Conservation (phyloP, 2,329 filamentous ascomycete genomes). For the Akanthomyces muscarius region DNA sequence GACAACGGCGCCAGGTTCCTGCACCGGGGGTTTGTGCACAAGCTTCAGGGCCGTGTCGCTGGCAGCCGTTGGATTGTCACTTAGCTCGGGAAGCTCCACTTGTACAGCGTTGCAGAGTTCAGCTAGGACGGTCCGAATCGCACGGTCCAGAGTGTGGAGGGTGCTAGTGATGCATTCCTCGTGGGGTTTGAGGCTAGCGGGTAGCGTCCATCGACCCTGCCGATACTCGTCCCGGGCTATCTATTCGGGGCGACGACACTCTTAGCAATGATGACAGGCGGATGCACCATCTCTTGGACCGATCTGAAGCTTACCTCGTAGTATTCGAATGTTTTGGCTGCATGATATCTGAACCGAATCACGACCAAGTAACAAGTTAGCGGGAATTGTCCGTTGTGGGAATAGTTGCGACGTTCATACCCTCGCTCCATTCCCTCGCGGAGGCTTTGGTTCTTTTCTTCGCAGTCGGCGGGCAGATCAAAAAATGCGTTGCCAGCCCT, state of each 20-base stretch:
- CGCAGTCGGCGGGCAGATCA: not conserved
- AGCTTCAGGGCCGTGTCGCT: slow-evolving; percentile 15
- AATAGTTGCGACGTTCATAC: not conserved
- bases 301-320: not conserved
- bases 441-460: slow-evolving; percentile 13
- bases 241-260: not conserved
- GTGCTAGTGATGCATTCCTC: not conserved
- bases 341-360: slow-evolving; percentile 6
- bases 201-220: not conserved
- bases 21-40: slow-evolving; percentile 11
- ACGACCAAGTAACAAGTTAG: not conserved
- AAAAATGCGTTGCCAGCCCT: slow-evolving; percentile 5
- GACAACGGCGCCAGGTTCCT: slow-evolving; percentile 7
- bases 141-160: slow-evolving; percentile 1
- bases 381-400: not conserved
- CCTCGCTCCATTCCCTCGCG: slow-evolving; percentile 15
- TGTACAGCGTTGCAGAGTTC: slow-evolving; percentile 4
- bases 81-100: slow-evolving; percentile 3
- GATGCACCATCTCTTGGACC: no score
- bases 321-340: slow-evolving; percentile 13
- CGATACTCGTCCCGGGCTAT: slow-evolving; percentile 13
- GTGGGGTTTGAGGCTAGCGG: not conserved
- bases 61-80: slow-evolving; percentile 1
- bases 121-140: not conserved
- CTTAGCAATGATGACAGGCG: not conserved